Evolutionary conservation across 2,329 filamentous ascomycete genomes (phyloP), one percentile per base, ranked within the genome.

Genomic region (Neonectria ditissima): DNA sequence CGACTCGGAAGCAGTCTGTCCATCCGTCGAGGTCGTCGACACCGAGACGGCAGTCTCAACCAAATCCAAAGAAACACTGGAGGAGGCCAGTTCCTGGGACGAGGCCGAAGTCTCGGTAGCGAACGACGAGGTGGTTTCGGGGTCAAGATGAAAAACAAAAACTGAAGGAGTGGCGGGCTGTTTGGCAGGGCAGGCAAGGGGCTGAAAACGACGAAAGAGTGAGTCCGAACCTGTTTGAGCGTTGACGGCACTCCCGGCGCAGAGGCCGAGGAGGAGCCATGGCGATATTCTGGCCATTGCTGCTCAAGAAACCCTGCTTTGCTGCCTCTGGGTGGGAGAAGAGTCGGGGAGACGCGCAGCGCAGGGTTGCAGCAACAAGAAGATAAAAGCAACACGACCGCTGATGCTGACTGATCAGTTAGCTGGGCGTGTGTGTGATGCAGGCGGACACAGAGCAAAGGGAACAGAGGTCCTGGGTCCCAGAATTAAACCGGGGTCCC

Each of bases 331-430:
- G 24, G 50, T 43, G 24, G n/a, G 30, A 16, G 30, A 16, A 30
- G 41, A 48, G 41, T 39, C 32, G 6, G 8, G 18, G 41, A 26
- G n/a, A n/a, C n/a, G n/a, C 39, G 22, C 30, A 37, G 30, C 34
- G 6, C 13, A 56, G 43, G 53, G 39, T 20, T 45, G 41, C 34
- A 34, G 37, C 24, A 18, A 41, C 20, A 44, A 16, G 22, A 28
- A 41, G 9, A 39, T 8, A 43, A 26, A 39, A 54, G 47, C 18
- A 55, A 55, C 18, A 41, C 24, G 10, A 30, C 47, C 59, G 54
- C 59, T 54, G n/a, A n/a, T n/a, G n/a, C 54, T 43, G 56, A 43
- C 16, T 47, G 59, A 62, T 62, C 59, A 45, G 43, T 54, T 20
- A 24, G 13, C n/a, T n/a, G n/a, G n/a, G n/a, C n/a, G n/a, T n/a